phyloP scores from a whole-genome alignment of 2,329 filamentous ascomycete species.

The Herpotrichia juniperi region DNA sequence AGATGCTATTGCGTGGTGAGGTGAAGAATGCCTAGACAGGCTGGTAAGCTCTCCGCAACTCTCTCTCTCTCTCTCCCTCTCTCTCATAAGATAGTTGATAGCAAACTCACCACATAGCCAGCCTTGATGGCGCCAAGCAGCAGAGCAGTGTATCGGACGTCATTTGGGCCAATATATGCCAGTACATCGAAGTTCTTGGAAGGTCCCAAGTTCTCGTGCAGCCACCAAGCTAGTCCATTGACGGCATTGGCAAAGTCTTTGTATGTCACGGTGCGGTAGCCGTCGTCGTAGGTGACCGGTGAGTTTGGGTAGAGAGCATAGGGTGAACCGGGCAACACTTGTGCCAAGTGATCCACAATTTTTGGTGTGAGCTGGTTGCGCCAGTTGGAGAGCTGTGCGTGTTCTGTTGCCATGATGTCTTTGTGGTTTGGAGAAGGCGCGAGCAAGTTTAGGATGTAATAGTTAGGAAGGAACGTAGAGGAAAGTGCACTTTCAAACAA shows the following conservation, averaged over 20 bases:
- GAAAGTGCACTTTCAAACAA: too few relatives aligned
- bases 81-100: too few relatives aligned
- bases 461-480: too few relatives aligned
- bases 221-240: slow-evolving; percentile 40
- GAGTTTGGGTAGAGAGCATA: slow-evolving; percentile 10
- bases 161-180: slow-evolving; percentile 29
- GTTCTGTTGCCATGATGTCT: slow-evolving; percentile 5
- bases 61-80: neutral
- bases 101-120: slow-evolving; percentile 22
- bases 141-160: slow-evolving; percentile 22
- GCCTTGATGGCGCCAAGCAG: slow-evolving; percentile 24
- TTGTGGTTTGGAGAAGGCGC: neutral
- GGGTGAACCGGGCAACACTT: slow-evolving; percentile 2
- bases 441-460: too few relatives aligned
- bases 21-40: slow-evolving; percentile 17
- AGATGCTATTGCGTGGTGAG: slow-evolving; percentile 21
- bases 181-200: slow-evolving; percentile 24
- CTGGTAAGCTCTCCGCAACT: neutral
- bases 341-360: slow-evolving; percentile 15
- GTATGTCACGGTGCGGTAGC: slow-evolving; percentile 36
- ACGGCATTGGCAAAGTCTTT: slow-evolving; percentile 35
- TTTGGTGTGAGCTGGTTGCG: slow-evolving; percentile 10
- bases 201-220: slow-evolving; percentile 37
- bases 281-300: slow-evolving; percentile 14
- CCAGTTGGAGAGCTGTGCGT: slow-evolving; percentile 12